phyloP scores from a whole-genome alignment of 2,329 filamentous ascomycete species.

The Helotiales sp. region DNA sequence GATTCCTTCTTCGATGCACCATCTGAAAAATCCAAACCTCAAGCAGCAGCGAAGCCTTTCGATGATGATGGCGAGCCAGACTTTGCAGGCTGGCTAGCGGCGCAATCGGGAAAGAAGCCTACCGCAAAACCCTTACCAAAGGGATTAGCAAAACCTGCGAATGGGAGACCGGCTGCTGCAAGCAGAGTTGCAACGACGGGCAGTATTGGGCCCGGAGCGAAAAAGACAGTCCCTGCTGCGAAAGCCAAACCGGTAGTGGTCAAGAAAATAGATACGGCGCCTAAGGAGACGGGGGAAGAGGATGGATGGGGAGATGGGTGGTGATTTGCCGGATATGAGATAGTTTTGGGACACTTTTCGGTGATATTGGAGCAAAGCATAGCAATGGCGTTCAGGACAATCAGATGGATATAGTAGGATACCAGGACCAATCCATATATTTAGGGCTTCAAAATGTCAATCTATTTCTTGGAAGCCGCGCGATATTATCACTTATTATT shows the following conservation, averaged over 20 bases:
- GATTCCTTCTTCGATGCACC: conserved; percentile 53
- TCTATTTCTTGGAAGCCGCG: too few relatives aligned
- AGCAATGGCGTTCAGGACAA: conserved; percentile 15
- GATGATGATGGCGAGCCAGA: conserved; percentile 90
- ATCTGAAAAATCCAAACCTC: conserved; percentile 38
- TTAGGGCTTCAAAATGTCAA: neutral
- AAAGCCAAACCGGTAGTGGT: conserved; percentile 51
- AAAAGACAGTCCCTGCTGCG: conserved; percentile 39
- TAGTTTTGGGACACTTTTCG: neutral
- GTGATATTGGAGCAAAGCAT: conserved; percentile 14
- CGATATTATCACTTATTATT: too few relatives aligned
- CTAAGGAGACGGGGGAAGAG: conserved; percentile 60
- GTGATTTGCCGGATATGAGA: conserved; percentile 45
- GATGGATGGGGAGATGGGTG: conserved; percentile 72
- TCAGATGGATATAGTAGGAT: conserved; percentile 3
- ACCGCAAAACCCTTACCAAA: conserved; percentile 75
- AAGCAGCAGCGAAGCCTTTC: conserved; percentile 57
- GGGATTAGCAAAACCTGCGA: conserved; percentile 69
- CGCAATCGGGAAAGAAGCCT: conserved; percentile 75
- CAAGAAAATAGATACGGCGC: conserved; percentile 74
- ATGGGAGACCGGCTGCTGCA: conserved; percentile 41
- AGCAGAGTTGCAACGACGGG: conserved; percentile 47
- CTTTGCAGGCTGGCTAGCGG: conserved; percentile 93
- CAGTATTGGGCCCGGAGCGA: conserved; percentile 37
- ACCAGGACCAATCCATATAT: conserved; percentile 2